Evolutionary conservation across 116 monocot genomes (phyloP).

Genomic region (Posidonia oceanica): DNA sequence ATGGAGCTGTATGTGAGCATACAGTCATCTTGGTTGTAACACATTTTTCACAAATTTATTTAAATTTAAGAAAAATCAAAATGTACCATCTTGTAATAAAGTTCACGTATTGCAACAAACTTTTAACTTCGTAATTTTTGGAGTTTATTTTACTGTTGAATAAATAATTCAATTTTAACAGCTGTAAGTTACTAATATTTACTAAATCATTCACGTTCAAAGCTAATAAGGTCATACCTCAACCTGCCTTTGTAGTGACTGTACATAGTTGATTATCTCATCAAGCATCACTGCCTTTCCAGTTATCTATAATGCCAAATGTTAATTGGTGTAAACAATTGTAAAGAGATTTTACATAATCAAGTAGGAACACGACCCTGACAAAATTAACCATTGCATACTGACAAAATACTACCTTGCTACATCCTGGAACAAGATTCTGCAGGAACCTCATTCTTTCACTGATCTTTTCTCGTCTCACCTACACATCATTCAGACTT

Average conservation of each 20-base stretch:
- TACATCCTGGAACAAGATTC: conserved; percentile 97
- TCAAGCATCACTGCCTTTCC: conserved; percentile 99
- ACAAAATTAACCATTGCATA: background rate
- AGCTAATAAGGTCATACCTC: conserved; percentile 38
- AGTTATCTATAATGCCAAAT: conserved; percentile 50
- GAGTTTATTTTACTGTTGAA: too few relatives aligned
- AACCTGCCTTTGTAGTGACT: conserved; percentile 88
- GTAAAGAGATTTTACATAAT: background rate
- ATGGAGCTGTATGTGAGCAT: background rate
- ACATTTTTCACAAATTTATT: too few relatives aligned
- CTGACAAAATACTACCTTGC: conserved; percentile 41
- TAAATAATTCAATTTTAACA: too few relatives aligned
- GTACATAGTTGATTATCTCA: conserved; percentile 98
- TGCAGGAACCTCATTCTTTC: conserved; percentile 94
- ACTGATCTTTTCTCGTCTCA: conserved; percentile 90
- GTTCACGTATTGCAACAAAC: too few relatives aligned
- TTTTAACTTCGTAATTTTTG: too few relatives aligned
- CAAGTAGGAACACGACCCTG: background rate
- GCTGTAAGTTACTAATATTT: too few relatives aligned
- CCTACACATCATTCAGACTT: conserved; percentile 17
- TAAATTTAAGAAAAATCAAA: too few relatives aligned
- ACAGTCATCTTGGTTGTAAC: background rate
- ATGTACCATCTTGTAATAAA: too few relatives aligned
- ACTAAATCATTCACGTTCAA: too few relatives aligned
- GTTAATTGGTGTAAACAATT: background rate